phyloP scores from a whole-genome alignment of 495 filamentous ascomycete genomes.

The Staphylotrichum longicolle region DNA sequence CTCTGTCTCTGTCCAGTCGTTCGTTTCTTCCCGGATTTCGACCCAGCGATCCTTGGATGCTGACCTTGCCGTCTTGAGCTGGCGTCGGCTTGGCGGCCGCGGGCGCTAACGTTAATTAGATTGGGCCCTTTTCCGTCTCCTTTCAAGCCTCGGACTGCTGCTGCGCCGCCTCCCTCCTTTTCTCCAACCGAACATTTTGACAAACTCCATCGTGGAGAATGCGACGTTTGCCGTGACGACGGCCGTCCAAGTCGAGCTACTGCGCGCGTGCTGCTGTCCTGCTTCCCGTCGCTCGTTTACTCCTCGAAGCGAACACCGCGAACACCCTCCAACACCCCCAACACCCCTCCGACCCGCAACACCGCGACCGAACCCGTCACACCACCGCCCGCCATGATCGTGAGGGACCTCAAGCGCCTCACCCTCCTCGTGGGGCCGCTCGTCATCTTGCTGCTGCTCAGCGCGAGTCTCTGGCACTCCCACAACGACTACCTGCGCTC shows the following conservation, averaged over 20 bases:
- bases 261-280: neutral
- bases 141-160: no score
- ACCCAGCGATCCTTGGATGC: no score
- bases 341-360: neutral
- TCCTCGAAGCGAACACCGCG: no score
- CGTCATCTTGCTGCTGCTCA: constrained; percentile 28
- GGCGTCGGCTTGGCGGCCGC: no score
- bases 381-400: constrained; percentile 27
- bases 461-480: constrained; percentile 24
- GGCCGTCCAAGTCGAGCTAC: neutral
- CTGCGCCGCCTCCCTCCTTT: neutral
- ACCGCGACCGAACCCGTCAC: neutral
- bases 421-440: constrained; percentile 30
- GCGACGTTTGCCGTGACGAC: neutral
- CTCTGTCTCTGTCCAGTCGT: no score
- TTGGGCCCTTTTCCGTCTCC: no score
- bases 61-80: no score
- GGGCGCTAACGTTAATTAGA: no score
- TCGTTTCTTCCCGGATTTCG: no score
- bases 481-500: constrained; percentile 9
- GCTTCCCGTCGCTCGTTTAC: constrained; percentile 1
- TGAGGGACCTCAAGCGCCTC: constrained; percentile 35
- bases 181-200: neutral
- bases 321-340: no score
- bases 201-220: neutral